Evolutionary conservation across 2,329 filamentous ascomycete species (phyloP), one percentile per base, ranked within the genome.

Genomic region (Cryphonectria carpinicola): DNA sequence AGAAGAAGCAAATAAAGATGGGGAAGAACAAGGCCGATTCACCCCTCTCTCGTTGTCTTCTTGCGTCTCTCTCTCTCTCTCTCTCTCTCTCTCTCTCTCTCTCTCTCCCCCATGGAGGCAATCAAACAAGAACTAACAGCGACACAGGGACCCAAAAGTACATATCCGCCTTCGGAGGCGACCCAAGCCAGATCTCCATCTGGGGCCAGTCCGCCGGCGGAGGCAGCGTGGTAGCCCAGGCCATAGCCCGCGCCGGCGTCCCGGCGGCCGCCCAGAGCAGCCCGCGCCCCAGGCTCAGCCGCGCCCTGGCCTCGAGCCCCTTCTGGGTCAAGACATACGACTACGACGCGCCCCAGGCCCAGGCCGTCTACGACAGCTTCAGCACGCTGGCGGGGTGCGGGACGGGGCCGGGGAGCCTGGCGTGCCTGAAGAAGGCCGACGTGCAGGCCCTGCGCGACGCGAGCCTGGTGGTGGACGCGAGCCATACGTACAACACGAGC

Each of bases 301-400:
- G 72, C 35, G 78, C 77, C 22, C 75, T 78, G 68, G 75, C 76
- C 14, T 85, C 82, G 72, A 85, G 83, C 10, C 88, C 87, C 0
- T 89, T 87, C 76, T 89, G 87, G 87, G 85, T 86, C 0, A 88
- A 88, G 77, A 88, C 86, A 19, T 88, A 89, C 76, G 75, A 76
- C 10, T 85, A 86, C 76, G 82, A 88, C 73, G 79, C 79, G 5
- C 79, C 81, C 0, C 82, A 88, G 76, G 83, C 85, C 1, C 86
- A 89, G 74, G 80, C 75, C 11, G 79, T 88, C 0, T 89, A 87
- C 74, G 78, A 83, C 63, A 77, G 78, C 39, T 79, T 88, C 10
- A 82, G 82, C 1, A 77, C 79, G 28, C 77, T 84, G 19, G 84
- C 84, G 0, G 86, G 85, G 0, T 90, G 88, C 73, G 76, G 77